phyloP scores from a whole-genome alignment of 352 stramenopile genomes.

The Globisporangium iwayamae region DNA sequence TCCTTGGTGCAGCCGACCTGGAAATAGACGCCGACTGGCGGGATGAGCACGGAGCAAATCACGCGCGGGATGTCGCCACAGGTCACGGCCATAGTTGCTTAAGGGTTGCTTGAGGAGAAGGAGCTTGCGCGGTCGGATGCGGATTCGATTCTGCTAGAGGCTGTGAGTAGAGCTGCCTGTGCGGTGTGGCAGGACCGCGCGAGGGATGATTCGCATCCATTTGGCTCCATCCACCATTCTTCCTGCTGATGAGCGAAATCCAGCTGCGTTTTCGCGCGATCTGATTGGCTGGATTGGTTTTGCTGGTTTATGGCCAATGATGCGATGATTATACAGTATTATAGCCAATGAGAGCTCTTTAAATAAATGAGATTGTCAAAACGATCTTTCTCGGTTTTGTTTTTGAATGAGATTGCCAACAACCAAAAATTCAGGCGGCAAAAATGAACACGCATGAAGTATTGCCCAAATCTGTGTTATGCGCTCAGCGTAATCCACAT shows the following conservation, averaged over 20 bases:
- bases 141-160: slow-evolving; percentile 4
- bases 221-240: slow-evolving; percentile 5
- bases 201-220: neutral
- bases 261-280: neutral
- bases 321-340: neutral
- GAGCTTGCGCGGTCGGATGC: slow-evolving; percentile 1
- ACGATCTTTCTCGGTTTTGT: neutral
- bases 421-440: too few relatives aligned
- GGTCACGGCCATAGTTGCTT: slow-evolving; percentile 45
- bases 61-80: slow-evolving; percentile 68
- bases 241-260: slow-evolving; percentile 1
- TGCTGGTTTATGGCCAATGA: neutral
- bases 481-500: too few relatives aligned
- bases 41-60: slow-evolving; percentile 66
- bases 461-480: neutral
- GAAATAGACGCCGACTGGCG: slow-evolving; percentile 38
- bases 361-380: slow-evolving; percentile 13
- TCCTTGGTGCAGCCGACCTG: slow-evolving; percentile 35
- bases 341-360: neutral
- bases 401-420: neutral
- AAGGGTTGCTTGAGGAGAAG: neutral
- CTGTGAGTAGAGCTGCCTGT: neutral
- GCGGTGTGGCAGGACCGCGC: neutral
- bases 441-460: neutral
- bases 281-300: neutral